A percentile compares a stretch with the other conserved stretches of the same genome.
Conservation (phyloP, 768 basidiomycete genomes). For the Rhizopogon roseolus region DNA sequence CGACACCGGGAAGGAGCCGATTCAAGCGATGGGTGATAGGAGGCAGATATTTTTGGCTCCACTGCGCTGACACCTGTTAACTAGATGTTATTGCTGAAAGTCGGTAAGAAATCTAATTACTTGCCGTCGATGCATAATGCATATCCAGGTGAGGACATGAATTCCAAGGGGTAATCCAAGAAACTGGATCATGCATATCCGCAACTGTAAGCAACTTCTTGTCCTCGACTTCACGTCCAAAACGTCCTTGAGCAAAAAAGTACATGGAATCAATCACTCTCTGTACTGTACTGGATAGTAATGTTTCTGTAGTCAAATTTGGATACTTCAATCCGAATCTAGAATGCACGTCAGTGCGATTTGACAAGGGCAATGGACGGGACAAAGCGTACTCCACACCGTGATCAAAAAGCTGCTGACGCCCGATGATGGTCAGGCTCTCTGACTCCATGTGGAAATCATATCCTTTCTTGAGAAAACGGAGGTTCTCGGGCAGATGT, state of each 20-base stretch:
- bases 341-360: neutral
- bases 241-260: constrained; percentile 37
- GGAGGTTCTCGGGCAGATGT: constrained; percentile 26
- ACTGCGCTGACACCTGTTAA: constrained; percentile 17
- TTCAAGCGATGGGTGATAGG: constrained; percentile 31
- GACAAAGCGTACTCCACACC: constrained; percentile 28
- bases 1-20: constrained; percentile 26
- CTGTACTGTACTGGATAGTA: constrained; percentile 10
- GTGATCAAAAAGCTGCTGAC: constrained; percentile 34
- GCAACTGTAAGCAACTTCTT: constrained; percentile 24
- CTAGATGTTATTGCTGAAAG: neutral
- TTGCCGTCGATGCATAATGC: constrained; percentile 3
- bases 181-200: constrained; percentile 31
- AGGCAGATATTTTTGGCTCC: constrained; percentile 30
- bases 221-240: constrained; percentile 26
- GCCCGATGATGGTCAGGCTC: constrained; percentile 32
- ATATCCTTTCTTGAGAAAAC: constrained; percentile 35
- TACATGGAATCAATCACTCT: constrained; percentile 35
- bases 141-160: constrained; percentile 23
- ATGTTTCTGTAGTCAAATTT: constrained; percentile 11
- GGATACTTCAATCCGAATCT: constrained; percentile 21
- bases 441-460: constrained; percentile 27
- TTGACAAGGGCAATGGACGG: neutral
- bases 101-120: neutral
- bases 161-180: constrained; percentile 38